These are phyloP conservation scores for cucumber (Cucumis sativus) DNA, from an alignment of 306 rosid genomes.

Conservation along the genomic window DNA sequence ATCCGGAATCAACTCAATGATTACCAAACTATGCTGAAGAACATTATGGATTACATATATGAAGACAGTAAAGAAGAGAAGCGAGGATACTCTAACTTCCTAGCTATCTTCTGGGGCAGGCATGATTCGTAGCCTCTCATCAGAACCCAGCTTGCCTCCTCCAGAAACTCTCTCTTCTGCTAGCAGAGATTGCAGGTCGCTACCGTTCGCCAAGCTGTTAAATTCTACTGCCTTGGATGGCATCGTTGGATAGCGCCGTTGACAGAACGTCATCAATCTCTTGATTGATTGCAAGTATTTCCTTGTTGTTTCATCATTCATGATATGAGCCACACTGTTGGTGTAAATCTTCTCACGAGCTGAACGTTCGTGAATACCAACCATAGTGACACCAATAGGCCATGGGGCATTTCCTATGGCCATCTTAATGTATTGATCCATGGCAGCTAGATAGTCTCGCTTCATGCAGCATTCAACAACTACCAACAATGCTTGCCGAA, in stretches of 20 bases:
- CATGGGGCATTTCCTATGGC: constrained; percentile 99
- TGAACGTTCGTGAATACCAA: constrained; percentile 96
- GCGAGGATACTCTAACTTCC: neutral
- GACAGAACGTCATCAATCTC: constrained; percentile 93
- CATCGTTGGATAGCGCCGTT: constrained; percentile 84
- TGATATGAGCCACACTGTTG: constrained; percentile 94
- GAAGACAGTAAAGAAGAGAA: neutral
- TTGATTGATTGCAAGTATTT: constrained; percentile 86
- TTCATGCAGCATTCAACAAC: constrained; percentile 84
- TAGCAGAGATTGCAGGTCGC: constrained; percentile 83
- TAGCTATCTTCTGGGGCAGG: constrained; percentile 55
- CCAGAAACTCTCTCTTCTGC: constrained; percentile 63
- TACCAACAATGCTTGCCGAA: constrained; percentile 64
- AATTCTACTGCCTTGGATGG: constrained; percentile 99
- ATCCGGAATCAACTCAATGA: neutral
- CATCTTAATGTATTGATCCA: constrained; percentile 91
- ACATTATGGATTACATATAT: neutral
- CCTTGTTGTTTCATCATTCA: constrained; percentile 97
- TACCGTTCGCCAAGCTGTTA: constrained; percentile 98
- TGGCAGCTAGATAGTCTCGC: constrained; percentile 94
- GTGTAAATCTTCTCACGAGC: constrained; percentile 99
- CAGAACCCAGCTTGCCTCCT: constrained; percentile 31
- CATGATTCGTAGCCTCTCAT: constrained; percentile 72
- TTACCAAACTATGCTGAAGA: neutral
- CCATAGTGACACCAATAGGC: constrained; percentile 99